phyloP scores from a whole-genome alignment of 257 asterid genomes.

The Lithospermum erythrorhizon region DNA sequence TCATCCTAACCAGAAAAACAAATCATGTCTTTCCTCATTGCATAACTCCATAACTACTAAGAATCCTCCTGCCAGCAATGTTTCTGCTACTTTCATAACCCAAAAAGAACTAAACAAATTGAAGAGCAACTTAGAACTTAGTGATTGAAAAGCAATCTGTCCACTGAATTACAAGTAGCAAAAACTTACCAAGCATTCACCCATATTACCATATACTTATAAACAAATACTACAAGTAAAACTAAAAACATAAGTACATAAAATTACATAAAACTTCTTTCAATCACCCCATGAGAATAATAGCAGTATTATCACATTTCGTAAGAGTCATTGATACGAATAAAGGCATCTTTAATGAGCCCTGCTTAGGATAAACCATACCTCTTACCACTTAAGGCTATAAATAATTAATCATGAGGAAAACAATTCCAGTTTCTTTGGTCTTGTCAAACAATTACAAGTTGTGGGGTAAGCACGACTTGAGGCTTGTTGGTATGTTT shows the following conservation, averaged over 20 bases:
- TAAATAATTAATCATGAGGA: conserved; percentile 9
- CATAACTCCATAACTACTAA: neutral
- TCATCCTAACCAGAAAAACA: conserved; percentile 12
- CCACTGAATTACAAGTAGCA: conserved; percentile 15
- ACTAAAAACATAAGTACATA: neutral
- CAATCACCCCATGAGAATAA: too few relatives aligned
- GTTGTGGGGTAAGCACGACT: conserved; percentile 78
- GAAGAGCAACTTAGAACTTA: neutral
- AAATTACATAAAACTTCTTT: too few relatives aligned
- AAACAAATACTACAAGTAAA: neutral
- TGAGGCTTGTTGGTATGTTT: conserved; percentile 88
- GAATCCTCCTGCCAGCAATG: conserved; percentile 14
- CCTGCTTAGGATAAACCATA: too few relatives aligned
- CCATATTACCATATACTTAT: neutral
- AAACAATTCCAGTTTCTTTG: neutral
- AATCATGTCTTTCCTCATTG: conserved; percentile 13
- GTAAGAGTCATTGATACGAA: too few relatives aligned
- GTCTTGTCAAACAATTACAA: conserved; percentile 62
- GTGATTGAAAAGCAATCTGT: too few relatives aligned
- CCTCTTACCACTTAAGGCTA: too few relatives aligned
- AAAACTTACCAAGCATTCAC: neutral
- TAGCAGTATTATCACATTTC: too few relatives aligned
- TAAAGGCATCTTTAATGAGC: too few relatives aligned
- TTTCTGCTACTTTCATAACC: conserved; percentile 15
- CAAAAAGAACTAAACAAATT: neutral